Percentiles rank a stretch among this genome's conserved stretches.
phyloP scores from a whole-genome alignment of 345 rosid genomes.

The Anacardium occidentale region DNA sequence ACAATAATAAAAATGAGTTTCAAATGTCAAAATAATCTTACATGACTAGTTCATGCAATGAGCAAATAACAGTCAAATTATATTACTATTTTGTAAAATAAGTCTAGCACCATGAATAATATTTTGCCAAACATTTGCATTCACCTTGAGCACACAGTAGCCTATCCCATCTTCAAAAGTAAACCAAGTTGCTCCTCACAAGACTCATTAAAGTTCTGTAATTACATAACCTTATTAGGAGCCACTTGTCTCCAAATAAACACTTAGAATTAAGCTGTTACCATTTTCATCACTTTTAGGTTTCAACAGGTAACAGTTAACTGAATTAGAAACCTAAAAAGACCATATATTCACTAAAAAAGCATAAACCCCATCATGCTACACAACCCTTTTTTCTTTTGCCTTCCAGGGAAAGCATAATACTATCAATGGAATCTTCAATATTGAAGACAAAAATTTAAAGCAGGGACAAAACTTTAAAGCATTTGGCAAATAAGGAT shows the following conservation, averaged over 20 bases:
- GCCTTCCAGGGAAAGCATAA: not conserved
- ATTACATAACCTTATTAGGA: slow-evolving; percentile 1
- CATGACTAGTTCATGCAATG: not conserved
- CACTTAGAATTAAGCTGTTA: not conserved
- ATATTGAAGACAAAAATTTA: not conserved
- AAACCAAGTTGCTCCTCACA: slow-evolving; percentile 6
- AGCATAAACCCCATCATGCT: not conserved
- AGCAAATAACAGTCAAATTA: not conserved
- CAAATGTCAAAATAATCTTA: not conserved
- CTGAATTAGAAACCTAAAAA: not conserved
- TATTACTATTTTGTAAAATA: not conserved
- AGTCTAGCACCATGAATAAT: not conserved
- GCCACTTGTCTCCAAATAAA: not conserved
- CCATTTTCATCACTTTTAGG: not conserved
- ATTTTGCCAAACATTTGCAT: not conserved
- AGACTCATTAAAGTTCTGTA: not conserved
- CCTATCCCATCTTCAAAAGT: slow-evolving; percentile 5
- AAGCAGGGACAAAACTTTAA: not conserved
- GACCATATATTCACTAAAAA: not conserved
- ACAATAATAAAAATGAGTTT: not conserved
- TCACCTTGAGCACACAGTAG: slow-evolving; percentile 6
- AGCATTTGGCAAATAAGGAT: not conserved
- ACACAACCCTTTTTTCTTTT: not conserved
- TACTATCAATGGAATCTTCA: not conserved
- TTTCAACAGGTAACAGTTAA: not conserved